Evolutionary conservation across 2,329 filamentous ascomycete genomes (phyloP).

Genomic region (Didymella pinodella): DNA sequence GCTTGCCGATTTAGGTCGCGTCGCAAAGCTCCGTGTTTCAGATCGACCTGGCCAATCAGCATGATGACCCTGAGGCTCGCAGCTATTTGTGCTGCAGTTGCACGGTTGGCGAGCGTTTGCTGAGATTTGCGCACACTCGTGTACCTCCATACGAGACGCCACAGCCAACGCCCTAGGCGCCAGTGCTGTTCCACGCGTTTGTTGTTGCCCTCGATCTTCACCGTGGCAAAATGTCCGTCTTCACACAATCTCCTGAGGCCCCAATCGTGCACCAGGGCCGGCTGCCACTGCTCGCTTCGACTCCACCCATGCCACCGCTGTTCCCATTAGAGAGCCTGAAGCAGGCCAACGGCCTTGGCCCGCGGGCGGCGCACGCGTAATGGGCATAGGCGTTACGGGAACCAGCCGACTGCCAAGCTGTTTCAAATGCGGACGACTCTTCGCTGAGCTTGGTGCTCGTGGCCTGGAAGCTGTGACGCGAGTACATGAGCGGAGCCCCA

Average conservation of each 20-base stretch:
- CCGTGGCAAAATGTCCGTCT: background rate
- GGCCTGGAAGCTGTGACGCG: slow-evolving; percentile 31
- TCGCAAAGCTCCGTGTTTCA: slow-evolving; percentile 32
- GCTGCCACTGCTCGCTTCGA: slow-evolving; percentile 14
- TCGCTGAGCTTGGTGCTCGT: slow-evolving; percentile 46
- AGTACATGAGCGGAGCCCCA: slow-evolving; percentile 42
- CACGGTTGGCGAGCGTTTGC: slow-evolving; percentile 20
- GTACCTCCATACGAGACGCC: slow-evolving; percentile 17
- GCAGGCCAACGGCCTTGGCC: slow-evolving; percentile 38
- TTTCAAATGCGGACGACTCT: slow-evolving; percentile 48
- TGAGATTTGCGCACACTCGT: slow-evolving; percentile 16
- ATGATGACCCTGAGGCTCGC: slow-evolving; percentile 14
- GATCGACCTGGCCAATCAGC: slow-evolving; percentile 27
- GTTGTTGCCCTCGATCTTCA: slow-evolving; percentile 7
- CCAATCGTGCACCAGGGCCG: slow-evolving; percentile 28
- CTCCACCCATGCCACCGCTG: slow-evolving; percentile 19
- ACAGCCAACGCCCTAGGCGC: slow-evolving; percentile 9
- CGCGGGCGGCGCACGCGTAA: slow-evolving; percentile 32
- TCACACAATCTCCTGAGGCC: slow-evolving; percentile 27
- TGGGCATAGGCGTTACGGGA: slow-evolving; percentile 40
- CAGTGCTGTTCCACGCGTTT: slow-evolving; percentile 15
- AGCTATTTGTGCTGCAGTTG: slow-evolving; percentile 1
- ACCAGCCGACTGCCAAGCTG: slow-evolving; percentile 43
- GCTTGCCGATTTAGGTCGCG: slow-evolving; percentile 24
- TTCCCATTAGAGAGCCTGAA: slow-evolving; percentile 25